These are phyloP conservation scores for Chenopodium formosanum DNA, from an alignment of 148 eudicot species.

Conservation along the genomic window DNA sequence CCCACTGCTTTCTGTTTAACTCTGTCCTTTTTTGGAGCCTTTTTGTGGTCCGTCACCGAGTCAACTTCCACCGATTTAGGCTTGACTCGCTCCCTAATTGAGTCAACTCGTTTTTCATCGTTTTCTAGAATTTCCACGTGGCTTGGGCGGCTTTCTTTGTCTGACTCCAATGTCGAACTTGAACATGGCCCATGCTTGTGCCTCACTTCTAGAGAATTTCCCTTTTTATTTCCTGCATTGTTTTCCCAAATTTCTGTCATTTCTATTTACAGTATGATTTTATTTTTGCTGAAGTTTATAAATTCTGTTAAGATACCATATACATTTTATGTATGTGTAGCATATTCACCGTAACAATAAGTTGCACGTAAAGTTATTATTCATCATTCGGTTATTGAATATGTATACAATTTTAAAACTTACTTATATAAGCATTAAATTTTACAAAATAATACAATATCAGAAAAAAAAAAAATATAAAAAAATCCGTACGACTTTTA, in stretches of 20 bases:
- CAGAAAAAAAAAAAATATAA: too few relatives aligned
- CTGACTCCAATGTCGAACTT: slow-evolving; percentile 15
- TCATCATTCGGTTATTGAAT: too few relatives aligned
- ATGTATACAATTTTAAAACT: too few relatives aligned
- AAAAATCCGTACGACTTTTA: too few relatives aligned
- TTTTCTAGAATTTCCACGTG: slow-evolving; percentile 38
- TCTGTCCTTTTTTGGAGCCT: slow-evolving; percentile 3
- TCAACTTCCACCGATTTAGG: slow-evolving; percentile 18
- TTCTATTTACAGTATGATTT: too few relatives aligned
- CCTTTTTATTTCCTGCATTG: slow-evolving; percentile 20
- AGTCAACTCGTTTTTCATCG: slow-evolving; percentile 63
- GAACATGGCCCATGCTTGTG: slow-evolving; percentile 75
- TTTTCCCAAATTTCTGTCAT: slow-evolving; percentile 1
- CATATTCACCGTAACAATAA: too few relatives aligned
- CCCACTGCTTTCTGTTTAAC: slow-evolving; percentile 11
- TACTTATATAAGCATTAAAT: too few relatives aligned
- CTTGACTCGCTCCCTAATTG: slow-evolving; percentile 40
- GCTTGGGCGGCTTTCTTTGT: slow-evolving; percentile 26
- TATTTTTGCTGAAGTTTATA: too few relatives aligned
- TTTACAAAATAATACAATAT: too few relatives aligned
- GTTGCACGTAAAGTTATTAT: too few relatives aligned
- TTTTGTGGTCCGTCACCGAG: not conserved
- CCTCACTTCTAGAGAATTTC: slow-evolving; percentile 42
- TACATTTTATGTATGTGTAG: too few relatives aligned
- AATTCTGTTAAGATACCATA: too few relatives aligned